Conservation (phyloP, 2,329 filamentous ascomycete species). For the Calonectria pseudoreteaudii region DNA sequence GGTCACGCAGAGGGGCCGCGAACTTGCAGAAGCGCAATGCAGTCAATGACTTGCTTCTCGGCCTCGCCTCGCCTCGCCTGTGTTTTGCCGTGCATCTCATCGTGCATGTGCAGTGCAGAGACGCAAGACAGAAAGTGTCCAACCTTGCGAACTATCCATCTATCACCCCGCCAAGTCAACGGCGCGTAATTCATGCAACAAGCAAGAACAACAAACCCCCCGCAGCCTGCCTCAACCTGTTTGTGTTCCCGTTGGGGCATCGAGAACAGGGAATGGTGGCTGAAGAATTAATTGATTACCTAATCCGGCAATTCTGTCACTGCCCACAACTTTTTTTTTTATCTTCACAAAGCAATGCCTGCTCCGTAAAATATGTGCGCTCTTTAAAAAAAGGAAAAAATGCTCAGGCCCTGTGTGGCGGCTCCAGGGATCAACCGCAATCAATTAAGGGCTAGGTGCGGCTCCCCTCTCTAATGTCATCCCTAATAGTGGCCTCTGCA, state of each 20-base stretch:
- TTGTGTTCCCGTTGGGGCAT: not conserved
- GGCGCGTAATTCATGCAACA: slow-evolving; percentile 5
- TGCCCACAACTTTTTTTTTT: not conserved
- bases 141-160: slow-evolving; percentile 14
- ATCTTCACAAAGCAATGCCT: not conserved
- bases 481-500: slow-evolving; percentile 1
- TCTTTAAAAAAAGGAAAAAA: not conserved
- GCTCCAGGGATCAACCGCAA: not conserved
- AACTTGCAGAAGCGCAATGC: slow-evolving; percentile 32
- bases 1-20: slow-evolving; percentile 27
- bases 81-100: slow-evolving; percentile 36
- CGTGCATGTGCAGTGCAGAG: slow-evolving; percentile 42
- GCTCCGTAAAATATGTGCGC: not conserved
- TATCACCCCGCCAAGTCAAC: not conserved
- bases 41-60: slow-evolving; percentile 24
- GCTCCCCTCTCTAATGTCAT: not conserved
- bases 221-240: not conserved
- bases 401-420: not conserved
- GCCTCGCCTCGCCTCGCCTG: slow-evolving; percentile 18
- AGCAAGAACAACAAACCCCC: slow-evolving; percentile 3
- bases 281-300: not conserved
- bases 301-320: not conserved
- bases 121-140: slow-evolving; percentile 17
- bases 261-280: not conserved
- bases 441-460: not conserved